Base-by-base conservation (phyloP, 2,329 filamentous ascomycete genomes). In the Aspergillus latus region DNA sequence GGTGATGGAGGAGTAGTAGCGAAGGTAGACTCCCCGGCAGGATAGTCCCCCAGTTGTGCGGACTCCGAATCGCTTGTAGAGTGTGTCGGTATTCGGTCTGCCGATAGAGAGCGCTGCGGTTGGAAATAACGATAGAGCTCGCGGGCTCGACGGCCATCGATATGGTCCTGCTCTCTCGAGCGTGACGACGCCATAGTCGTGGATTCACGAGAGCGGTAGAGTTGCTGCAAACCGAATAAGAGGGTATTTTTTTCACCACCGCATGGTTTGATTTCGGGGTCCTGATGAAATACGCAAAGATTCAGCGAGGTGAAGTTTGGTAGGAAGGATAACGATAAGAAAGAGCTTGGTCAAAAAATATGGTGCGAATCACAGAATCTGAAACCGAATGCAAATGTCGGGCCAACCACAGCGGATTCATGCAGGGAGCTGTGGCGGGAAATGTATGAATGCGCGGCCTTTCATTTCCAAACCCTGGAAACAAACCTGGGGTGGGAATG, bases 91-190 rank as follows among this genome's bases (percentile, higher is more conserved):
- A 49, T n/a, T 28, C 49, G n/a, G 16, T 40, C n/a, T 32, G 26
- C 43, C 28, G 13, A 44, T 28, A 58, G 32, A 21, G 34, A 34
- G 44, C 58, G 55, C 62, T 64, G 55, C 6, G 73, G 73, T 30
- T 70, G 70, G 48, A 75, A 74, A 54, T 74, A 76, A 51, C 73
- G 71, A 59, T 75, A 75, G 30, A 75, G 66, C 56, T 75, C 74
- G 36, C 74, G 69, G 37, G 64, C 68, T 54, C 71, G 61, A 47
- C 72, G 72, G 54, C 71, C 68, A 21, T 65, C 64, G 37, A 54
- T 63, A 43, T 70, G 68, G 28, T 66, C 60, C 32, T 56, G 52
- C 32, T 59, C 57, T 30, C 29, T 57, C 37, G 15, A 34, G 5
- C 54, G 55, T 8, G 40, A 34, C 21, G 45, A 52, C 21, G 54